Conservation (phyloP, 2,329 filamentous ascomycete species). For the Lojkania enalia region DNA sequence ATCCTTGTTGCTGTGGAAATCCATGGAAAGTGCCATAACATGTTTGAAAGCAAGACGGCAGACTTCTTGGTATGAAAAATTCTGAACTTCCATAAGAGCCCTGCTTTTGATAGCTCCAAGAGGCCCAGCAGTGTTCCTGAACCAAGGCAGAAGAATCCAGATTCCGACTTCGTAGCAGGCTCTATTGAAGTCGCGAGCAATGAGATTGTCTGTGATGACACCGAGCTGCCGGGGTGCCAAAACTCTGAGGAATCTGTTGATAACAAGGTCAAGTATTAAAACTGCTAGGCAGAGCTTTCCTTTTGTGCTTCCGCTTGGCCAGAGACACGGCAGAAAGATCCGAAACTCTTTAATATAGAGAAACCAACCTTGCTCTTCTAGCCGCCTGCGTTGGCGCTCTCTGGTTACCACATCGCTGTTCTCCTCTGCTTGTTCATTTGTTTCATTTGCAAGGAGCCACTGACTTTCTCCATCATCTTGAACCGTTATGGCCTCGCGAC, state of each 20-base stretch:
- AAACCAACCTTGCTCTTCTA: slow-evolving; percentile 76
- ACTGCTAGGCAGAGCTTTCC: slow-evolving; percentile 70
- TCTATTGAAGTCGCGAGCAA: slow-evolving; percentile 50
- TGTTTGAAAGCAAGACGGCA: slow-evolving; percentile 67
- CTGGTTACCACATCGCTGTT: slow-evolving; percentile 59
- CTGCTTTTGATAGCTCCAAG: slow-evolving; percentile 55
- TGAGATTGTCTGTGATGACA: slow-evolving; percentile 72
- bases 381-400: slow-evolving; percentile 58
- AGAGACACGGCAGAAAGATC: slow-evolving; percentile 76
- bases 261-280: slow-evolving; percentile 68
- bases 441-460: neutral
- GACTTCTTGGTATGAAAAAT: slow-evolving; percentile 60
- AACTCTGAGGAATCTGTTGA: slow-evolving; percentile 72
- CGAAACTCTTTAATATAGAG: slow-evolving; percentile 74
- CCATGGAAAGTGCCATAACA: slow-evolving; percentile 68
- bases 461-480: neutral
- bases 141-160: slow-evolving; percentile 53
- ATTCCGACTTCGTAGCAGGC: slow-evolving; percentile 59
- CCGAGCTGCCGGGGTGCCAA: slow-evolving; percentile 81
- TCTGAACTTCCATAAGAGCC: slow-evolving; percentile 39
- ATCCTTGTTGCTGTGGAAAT: slow-evolving; percentile 69
- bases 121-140: slow-evolving; percentile 55
- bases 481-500: no score
- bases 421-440: no score
- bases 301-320: slow-evolving; percentile 67